Base-by-base conservation (phyloP, 106 monocot genomes). In the Phalaenopsis equestris region DNA sequence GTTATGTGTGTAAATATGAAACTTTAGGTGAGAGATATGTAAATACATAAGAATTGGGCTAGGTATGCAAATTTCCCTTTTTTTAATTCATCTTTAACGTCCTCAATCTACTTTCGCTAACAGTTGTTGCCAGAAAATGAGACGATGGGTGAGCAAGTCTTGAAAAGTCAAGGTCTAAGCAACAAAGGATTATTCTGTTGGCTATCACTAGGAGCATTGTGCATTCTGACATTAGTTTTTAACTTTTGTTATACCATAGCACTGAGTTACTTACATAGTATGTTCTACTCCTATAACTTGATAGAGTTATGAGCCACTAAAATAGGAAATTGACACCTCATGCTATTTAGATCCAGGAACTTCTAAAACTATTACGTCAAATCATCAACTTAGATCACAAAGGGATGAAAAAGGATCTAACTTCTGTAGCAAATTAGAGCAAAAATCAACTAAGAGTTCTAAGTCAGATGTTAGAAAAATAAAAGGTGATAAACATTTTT, bases 151-250 rank as follows among this genome's bases (percentile, higher is more conserved):
- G n/a, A 75, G 11, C 49, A n/a, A 23, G 45, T 81, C 55, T 81
- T 81, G 37, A 81, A 14, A 42, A 75, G 57, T 38, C 39, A 75
- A 10, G 75, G 75, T 42, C 19, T 75, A 16, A 43, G 75, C 11
- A 75, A 52, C 57, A 41, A 75, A 55, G 38, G 42, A 8, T 75
- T 41, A 41, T 75, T 74, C 23, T 81, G 75, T 30, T 81, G 81
- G 81, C n/a, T 81, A 81, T 81, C 81, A 57, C 41, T 75, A 23
- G 81, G n/a, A 37, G 81, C 75, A 41, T 75, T 81, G 42, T 75
- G 75, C 45, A 55, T 72, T 75, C 75, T 81, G 42, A 61, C 81
- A 41, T 5, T 81, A 57, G 48, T 75, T 52, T 75, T 57, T 56
- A 75, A 81, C 47, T 42, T 81, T 58, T 39, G 81, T 2, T 57